Base-by-base conservation (phyloP, 2,329 filamentous ascomycete genomes). In the Exserohilum rostratum region DNA sequence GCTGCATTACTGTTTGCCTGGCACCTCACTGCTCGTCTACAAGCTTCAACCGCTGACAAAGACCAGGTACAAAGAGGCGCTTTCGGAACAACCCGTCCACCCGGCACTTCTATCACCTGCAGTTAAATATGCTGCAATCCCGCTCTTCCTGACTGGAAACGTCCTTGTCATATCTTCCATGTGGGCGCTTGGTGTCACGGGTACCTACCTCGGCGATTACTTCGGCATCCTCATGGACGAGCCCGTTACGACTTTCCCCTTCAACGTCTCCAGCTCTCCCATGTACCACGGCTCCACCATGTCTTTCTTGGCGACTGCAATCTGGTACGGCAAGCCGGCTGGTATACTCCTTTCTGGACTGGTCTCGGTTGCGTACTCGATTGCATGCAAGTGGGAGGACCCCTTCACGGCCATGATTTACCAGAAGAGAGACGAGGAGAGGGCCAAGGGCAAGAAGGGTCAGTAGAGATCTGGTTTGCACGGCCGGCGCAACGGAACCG, bases 191-290 rank as follows among this genome's bases (percentile, higher is more conserved):
- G 95, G 95, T 53, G 86, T 99, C 69, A 97, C 92, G 0, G 95
- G 95, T 60, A 99, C 95, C 33, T 99, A 97, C 75, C 82, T 99
- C 31, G 95, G 95, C 66, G 95, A 99, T 80, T 99, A 99, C 82
- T 99, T 98, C 74, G 95, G 95, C 66, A 97, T 98, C 75, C 83
- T 99, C 63, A 96, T 97, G 92, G 93, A 98, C 73, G 81, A 89
- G 65, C 93, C 93, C 69, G 93, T 99, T 47, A 96, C 92, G 11
- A 89, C 90, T 12, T 99, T 99, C 74, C 95, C 95, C 2, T 99
- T 99, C 83, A 98, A 90, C 77, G 84, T 98, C 57, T 93, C 89
- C 50, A 85, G 87, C 62, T 89, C 91, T 47, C 95, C 95, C 59
- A 99, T 99, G 95, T 99, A 99, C 82, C 90, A 92, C 80, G 95